Evolutionary conservation across 192 early-diverging fungal genomes (phyloP).

Genomic region (Backusella westeae): DNA sequence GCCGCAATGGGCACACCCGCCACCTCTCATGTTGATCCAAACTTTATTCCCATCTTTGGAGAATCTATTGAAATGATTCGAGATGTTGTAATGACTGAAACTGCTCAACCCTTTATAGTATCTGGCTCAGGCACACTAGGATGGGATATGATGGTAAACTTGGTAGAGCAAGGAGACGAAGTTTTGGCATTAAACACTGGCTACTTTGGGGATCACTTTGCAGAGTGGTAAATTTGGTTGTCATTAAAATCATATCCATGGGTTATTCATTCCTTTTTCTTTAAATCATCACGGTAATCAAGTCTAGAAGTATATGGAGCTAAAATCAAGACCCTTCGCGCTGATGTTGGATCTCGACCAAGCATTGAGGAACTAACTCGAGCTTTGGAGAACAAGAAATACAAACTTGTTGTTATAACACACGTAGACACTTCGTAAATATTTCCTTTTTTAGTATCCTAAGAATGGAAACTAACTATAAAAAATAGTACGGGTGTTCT

Average conservation of each 20-base stretch:
- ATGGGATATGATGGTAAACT: conserved; percentile 96
- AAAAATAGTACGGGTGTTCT: conserved; percentile 74
- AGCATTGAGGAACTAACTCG: conserved; percentile 61
- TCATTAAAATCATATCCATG: conserved; percentile 9
- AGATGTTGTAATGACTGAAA: conserved; percentile 73
- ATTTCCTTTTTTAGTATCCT: background rate
- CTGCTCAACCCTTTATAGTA: conserved; percentile 90
- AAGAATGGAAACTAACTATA: background rate
- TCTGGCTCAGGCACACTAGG: conserved; percentile 97
- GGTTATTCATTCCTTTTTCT: background rate
- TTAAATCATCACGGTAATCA: background rate
- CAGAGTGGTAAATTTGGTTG: conserved; percentile 68
- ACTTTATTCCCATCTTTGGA: conserved; percentile 87
- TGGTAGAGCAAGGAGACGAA: conserved; percentile 84
- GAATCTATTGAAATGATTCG: conserved; percentile 83
- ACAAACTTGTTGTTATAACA: conserved; percentile 89
- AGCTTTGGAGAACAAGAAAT: conserved; percentile 62
- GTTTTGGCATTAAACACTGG: conserved; percentile 90
- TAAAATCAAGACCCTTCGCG: conserved; percentile 74
- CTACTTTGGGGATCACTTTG: conserved; percentile 95
- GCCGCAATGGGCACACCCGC: conserved; percentile 85
- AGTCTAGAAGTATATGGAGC: conserved; percentile 88
- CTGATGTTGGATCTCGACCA: conserved; percentile 70
- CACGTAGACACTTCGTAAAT: conserved; percentile 77
- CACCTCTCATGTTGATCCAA: conserved; percentile 89